Base-by-base conservation (phyloP, 164 flowering plant genomes). In the Brasenia schreberi region DNA sequence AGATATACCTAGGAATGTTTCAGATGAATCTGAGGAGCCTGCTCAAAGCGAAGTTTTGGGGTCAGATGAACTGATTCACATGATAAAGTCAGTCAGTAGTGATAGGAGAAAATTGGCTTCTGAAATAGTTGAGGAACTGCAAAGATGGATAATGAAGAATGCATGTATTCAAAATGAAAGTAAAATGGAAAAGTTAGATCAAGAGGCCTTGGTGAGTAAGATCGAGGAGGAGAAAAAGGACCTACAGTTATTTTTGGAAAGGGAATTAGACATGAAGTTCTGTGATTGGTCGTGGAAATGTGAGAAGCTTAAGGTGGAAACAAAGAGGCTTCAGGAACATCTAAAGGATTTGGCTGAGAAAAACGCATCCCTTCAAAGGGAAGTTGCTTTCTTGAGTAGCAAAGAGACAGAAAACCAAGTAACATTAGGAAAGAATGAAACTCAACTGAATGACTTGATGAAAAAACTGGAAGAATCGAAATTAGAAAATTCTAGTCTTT, bases 341-440 rank as follows among this genome's bases (percentile, higher is more conserved):
- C 89, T 90, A 59, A 78, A 23, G 27, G 97, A 95, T 72, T 86
- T 95, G 6, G 99, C 97, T 43, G 97, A 95, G 80, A 96, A 88
- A 63, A 92, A 92, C 77, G 98, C 90, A 52, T 82, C 88, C 1
- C 82, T 92, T 49, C 99, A 92, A 75, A 87, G 89, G 72, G 96
- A 95, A 76, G 84, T 86, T 14, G 85, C 89, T 64, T 77, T 84
- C 17, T 73, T 80, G 43, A 79, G 72, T 70, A 87, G 80, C 68
- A 84, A 69, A 72, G 96, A 87, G 70, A 66, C 67, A 53, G 91
- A 87, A 65, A 80, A 73, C 72, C 81, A 65, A 74, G 78, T 43
- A 72, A 72, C 67, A 66, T 64, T 81, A 17, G 64, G 67, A 5
- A 62, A 71, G 72, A 80, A 77, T 16, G 88, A 88, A 73, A 66